Base-by-base conservation (phyloP, 2,329 filamentous ascomycete genomes). In the Aureobasidium mangrovei region DNA sequence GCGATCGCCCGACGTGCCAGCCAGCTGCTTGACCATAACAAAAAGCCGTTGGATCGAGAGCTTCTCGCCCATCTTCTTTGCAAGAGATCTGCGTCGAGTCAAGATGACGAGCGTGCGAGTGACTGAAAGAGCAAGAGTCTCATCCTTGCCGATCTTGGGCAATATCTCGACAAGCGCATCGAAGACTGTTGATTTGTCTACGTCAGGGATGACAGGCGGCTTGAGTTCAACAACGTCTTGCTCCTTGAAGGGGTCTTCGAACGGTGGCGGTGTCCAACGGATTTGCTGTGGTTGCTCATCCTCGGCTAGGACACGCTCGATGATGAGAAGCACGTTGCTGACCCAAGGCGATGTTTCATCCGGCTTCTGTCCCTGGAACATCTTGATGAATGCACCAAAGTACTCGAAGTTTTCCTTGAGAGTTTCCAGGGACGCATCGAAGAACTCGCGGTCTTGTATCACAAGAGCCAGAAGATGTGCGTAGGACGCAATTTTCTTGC, bases 261-360 rank as follows among this genome's bases (percentile, higher is more conserved):
- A 81, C 69, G 71, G 64, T 35, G 70, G 70, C 6, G 72, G 62
- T 10, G 71, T 68, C 88, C 88, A 95, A 58, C 79, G 76, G 28
- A 87, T 84, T 56, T 86, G 80, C 4, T 79, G 74, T 3, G 91
- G 90, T 60, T 91, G 84, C 62, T 88, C 85, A 68, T 97, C 93
- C 62, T 95, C 87, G 10, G 86, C 85, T n/a, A 98, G 75, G 32
- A 97, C 76, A 52, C 87, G 87, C 74, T 99, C 93, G 46, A 97
- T 78, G 47, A 98, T 86, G 12, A 97, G 77, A 33, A 98, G 76
- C 32, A 97, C 83, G 64, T 93, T 91, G 9, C 89, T 87, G 59
- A 97, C 85, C 90, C 91, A 98, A 1, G 89, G 87, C 4, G 90
- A 87, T n/a, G 89, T 75, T 56, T 93, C 86, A 46, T 95, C 88